phyloP scores from a whole-genome alignment of 768 basidiomycete species.

The Austroboletus festivus region DNA sequence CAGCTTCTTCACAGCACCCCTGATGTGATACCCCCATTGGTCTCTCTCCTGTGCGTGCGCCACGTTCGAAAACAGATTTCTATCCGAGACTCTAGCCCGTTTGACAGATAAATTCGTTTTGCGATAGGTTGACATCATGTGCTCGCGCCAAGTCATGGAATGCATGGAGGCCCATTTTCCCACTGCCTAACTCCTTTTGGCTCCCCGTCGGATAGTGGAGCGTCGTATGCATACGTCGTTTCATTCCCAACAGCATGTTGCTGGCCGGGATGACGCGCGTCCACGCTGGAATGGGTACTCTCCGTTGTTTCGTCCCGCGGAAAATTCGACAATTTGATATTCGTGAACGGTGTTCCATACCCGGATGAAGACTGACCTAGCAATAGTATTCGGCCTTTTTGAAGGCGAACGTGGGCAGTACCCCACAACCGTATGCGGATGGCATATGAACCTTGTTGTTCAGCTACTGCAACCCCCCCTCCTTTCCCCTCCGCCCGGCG shows the following conservation, averaged over 20 bases:
- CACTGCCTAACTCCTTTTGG: slow-evolving; percentile 9
- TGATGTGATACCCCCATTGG: slow-evolving; percentile 12
- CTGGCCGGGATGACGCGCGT: slow-evolving; percentile 1
- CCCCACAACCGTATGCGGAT: neutral
- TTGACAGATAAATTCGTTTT: neutral
- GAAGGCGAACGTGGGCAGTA: neutral
- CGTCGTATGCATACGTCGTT: neutral
- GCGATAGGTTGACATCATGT: slow-evolving; percentile 2
- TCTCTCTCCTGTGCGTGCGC: slow-evolving; percentile 2
- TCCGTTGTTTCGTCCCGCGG: neutral
- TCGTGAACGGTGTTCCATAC: neutral
- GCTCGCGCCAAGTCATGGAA: neutral
- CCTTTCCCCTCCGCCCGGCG: neutral
- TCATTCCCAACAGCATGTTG: neutral
- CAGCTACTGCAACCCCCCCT: neutral
- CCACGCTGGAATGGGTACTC: neutral
- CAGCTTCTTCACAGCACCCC: neutral
- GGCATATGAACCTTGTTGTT: neutral
- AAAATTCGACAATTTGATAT: slow-evolving; percentile 8
- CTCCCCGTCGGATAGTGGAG: neutral
- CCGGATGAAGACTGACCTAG: neutral
- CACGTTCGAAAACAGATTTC: neutral
- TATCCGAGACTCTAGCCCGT: neutral
- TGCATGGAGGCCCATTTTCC: no score
- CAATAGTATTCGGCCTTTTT: neutral